Conservation (phyloP, 495 filamentous ascomycete species). For the Mycothermus thermophilus region DNA sequence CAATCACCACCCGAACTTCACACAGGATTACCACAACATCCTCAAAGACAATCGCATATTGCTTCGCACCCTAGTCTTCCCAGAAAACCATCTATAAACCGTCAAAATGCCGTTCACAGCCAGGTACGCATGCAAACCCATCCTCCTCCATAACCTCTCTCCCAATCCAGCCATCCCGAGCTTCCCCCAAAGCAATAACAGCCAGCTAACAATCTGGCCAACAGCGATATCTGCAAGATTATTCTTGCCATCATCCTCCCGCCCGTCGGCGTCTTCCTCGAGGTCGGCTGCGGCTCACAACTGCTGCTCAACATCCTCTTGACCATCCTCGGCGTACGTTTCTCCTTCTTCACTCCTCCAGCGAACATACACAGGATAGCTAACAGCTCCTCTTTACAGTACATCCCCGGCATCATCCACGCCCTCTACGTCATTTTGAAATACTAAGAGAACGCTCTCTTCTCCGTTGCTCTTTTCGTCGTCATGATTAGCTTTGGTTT, state of each 20-base stretch:
- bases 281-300: constrained; percentile 76
- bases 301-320: constrained; percentile 85
- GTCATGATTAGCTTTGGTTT: too few relatives aligned
- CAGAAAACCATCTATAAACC: too few relatives aligned
- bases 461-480: too few relatives aligned
- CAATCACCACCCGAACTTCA: too few relatives aligned
- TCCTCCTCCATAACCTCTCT: neutral
- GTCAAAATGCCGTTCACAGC: constrained; percentile 1
- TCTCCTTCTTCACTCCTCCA: neutral
- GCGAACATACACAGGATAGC: neutral
- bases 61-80: too few relatives aligned
- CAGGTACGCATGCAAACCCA: constrained; percentile 1
- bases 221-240: constrained; percentile 84
- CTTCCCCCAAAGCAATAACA: too few relatives aligned
- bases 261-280: constrained; percentile 79
- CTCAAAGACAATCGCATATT: too few relatives aligned
- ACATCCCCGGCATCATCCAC: constrained; percentile 51
- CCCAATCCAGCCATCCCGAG: constrained; percentile 1
- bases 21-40: too few relatives aligned
- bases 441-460: too few relatives aligned
- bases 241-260: constrained; percentile 78
- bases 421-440: constrained; percentile 43
- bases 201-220: too few relatives aligned
- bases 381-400: constrained; percentile 7
- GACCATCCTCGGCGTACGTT: constrained; percentile 64